Conservation (phyloP, 2,329 filamentous ascomycete genomes). For the Alternaria novae-zelandiae region DNA sequence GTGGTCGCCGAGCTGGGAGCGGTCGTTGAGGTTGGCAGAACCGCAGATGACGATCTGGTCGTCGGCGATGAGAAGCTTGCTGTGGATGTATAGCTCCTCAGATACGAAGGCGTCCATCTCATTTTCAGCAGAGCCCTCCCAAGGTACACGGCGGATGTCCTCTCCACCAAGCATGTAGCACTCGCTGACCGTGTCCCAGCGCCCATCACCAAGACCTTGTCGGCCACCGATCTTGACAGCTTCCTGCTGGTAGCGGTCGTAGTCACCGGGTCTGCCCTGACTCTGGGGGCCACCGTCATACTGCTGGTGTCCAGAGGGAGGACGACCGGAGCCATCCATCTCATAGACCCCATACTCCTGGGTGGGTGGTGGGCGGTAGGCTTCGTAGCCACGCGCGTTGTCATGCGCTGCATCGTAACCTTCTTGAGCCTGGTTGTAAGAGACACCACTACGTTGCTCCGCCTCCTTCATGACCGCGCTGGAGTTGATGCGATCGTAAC, state of each 20-base stretch:
- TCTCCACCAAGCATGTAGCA: slow-evolving; percentile 84
- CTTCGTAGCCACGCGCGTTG: slow-evolving; percentile 45
- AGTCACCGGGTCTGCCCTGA: slow-evolving; percentile 51
- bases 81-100: slow-evolving; percentile 69
- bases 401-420: slow-evolving; percentile 65
- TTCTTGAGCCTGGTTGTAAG: slow-evolving; percentile 70
- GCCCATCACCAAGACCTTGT: slow-evolving; percentile 55
- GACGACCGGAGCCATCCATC: slow-evolving; percentile 32
- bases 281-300: slow-evolving; percentile 32
- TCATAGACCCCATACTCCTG: slow-evolving; percentile 47
- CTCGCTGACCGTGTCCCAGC: slow-evolving; percentile 77
- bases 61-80: slow-evolving; percentile 80
- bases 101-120: slow-evolving; percentile 69
- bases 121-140: slow-evolving; percentile 60
- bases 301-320: slow-evolving; percentile 22
- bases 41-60: slow-evolving; percentile 84
- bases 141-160: slow-evolving; percentile 70
- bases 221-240: slow-evolving; percentile 62
- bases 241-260: slow-evolving; percentile 74
- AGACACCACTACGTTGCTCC: slow-evolving; percentile 68
- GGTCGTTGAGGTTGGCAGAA: slow-evolving; percentile 72
- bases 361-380: slow-evolving; percentile 43
- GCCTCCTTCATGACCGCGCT: slow-evolving; percentile 66
- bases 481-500: slow-evolving; percentile 82
- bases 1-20: slow-evolving; percentile 80